Base-by-base conservation (phyloP, 495 filamentous ascomycete genomes). In the Hyaloscypha finlandica region DNA sequence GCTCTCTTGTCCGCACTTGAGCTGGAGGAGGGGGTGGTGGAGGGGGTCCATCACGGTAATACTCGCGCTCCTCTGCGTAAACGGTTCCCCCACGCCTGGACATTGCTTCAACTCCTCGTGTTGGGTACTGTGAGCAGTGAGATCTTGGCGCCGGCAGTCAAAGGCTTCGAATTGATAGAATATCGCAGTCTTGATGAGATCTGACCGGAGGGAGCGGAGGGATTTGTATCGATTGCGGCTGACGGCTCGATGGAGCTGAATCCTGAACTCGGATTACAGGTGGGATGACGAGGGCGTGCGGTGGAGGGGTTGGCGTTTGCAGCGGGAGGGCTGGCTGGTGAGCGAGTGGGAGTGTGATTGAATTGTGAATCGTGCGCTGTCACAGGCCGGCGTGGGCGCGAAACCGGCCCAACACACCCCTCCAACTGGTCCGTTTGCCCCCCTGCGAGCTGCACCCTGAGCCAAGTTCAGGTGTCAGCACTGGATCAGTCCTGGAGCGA, bases 61-160 rank as follows among this genome's bases (percentile, higher is more conserved):
- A 66, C 29, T 68, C 64, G 14, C 66, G 61, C 14, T 52, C 63
- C 54, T 74, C 71, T 39, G 71, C 69, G 48, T 68, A 71, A 9
- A 64, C 61, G 33, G 61, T 30, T 9, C 56, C 68, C 6, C 65
- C 63, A 29, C 69, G 68, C 22, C 66, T 9, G 6, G 72, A 74
- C 72, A 74, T 74, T 22, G n/a, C 30, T 63, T 33, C 22, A 30
- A 48, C n/a, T 57, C 1, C 25, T 31, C 12, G 30, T 25, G 65
- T 9, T 19, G 55, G 20, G 20, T 20, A 33, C 64, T n/a, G 42
- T 45, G 55, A 12, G 37, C 12, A 19, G 52, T 29, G 32, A 39
- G 56, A 30, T 39, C 31, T 39, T 32, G 19, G 31, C 14, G 39
- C 14, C 30, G 57, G 52, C n/a, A 55, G 25, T 64, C n/a, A 39